These are phyloP conservation scores for Poronia punctata DNA, from an alignment of 495 filamentous ascomycete species.

Conservation along the genomic window DNA sequence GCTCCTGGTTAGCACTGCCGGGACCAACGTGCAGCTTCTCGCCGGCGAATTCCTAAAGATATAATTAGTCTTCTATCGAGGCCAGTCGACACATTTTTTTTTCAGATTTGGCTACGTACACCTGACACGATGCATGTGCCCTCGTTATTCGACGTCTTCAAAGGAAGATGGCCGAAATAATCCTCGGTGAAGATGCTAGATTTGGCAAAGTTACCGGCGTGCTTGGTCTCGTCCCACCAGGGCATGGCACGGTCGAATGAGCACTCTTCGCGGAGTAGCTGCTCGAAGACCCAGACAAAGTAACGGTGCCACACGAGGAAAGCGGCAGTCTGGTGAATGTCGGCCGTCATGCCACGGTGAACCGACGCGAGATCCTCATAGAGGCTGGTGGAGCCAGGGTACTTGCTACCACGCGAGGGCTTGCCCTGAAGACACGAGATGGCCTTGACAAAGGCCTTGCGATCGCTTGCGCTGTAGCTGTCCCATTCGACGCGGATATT, in stretches of 20 bases:
- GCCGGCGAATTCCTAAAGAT: conserved; percentile 24
- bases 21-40: conserved; percentile 33
- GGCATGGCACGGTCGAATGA: conserved; percentile 30
- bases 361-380: conserved; percentile 36
- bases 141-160: conserved; percentile 25
- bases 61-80: conserved; percentile 9
- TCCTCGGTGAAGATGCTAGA: conserved; percentile 27
- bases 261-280: conserved; percentile 33
- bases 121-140: conserved; percentile 23
- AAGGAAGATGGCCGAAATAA: conserved; percentile 24
- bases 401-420: conserved; percentile 22
- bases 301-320: conserved; percentile 38
- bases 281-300: conserved; percentile 31
- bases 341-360: conserved; percentile 29
- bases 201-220: conserved; percentile 25
- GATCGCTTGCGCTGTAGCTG: conserved; percentile 19
- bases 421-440: conserved; percentile 30
- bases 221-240: conserved; percentile 38
- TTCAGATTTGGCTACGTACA: conserved; percentile 10
- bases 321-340: conserved; percentile 30
- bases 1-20: conserved; percentile 14
- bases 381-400: conserved; percentile 21
- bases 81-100: too few relatives aligned
- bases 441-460: conserved; percentile 25
- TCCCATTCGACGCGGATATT: conserved; percentile 27